Base-by-base conservation (phyloP, 164 flowering plant genomes). In the Macadamia integrifolia region DNA sequence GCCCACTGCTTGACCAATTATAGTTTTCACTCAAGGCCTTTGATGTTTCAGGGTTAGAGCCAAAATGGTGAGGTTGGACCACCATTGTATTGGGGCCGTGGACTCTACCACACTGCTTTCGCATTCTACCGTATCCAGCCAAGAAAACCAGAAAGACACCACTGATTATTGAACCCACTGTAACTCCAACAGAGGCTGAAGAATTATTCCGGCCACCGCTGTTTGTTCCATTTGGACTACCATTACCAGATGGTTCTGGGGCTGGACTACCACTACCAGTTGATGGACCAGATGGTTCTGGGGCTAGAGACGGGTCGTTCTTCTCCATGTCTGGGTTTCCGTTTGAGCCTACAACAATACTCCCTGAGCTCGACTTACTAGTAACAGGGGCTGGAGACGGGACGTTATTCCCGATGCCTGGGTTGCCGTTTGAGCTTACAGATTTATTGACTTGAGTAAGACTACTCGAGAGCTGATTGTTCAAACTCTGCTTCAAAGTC, bases 41-140 rank as follows among this genome's bases (percentile, higher is more conserved):
- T 17, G 85, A 79, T 3, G 62, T 79, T 46, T 83, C 86, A 12
- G 75, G 79, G 60, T 80, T 91, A 28, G 88, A 81, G 10, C 86
- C 89, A 14, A 92, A 88, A 76, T 77, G 77, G 6, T 75, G 78
- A 43, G 97, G 93, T 77, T 90, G 93, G 53, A 89, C 68, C 9
- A 88, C 84, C 72, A 81, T 69, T 6, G 85, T 62, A 60, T 79
- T 80, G 7, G 87, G 85, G 53, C 81, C 81, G 61, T 84, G 91
- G 1, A 83, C 90, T 67, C 79, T 78, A 2, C 80, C 65, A 6
- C 69, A 78, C 0, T 43, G 76, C 70, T 80, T 79, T 23, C 66
- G 65, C 62, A 74, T 86, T 61, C 72, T 79, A 62, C 64, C 82
- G 40, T 73, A 77, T 6, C 82, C 89, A 40, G 69, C 44, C 13